These are phyloP conservation scores for Citrus cavaleriei DNA, from an alignment of 345 rosid genomes.

Conservation along the genomic window DNA sequence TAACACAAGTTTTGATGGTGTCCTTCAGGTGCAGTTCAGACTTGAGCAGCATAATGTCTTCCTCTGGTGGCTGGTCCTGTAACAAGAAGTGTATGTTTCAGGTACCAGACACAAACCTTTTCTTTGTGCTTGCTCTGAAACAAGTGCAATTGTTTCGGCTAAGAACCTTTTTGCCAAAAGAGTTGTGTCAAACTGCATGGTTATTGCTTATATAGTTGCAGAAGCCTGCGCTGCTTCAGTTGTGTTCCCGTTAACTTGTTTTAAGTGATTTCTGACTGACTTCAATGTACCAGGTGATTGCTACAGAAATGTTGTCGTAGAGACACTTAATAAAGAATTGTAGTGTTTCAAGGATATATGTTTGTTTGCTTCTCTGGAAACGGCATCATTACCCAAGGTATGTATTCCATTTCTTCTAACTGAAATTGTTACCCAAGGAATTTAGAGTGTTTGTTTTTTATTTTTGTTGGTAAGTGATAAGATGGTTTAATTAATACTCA, in stretches of 20 bases:
- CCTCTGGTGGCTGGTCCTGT: not conserved
- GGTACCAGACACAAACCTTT: not conserved
- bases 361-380: not conserved
- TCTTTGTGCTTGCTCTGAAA: not conserved
- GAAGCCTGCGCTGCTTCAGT: not conserved
- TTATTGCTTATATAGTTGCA: not conserved
- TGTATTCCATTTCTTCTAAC: not conserved
- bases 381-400: not conserved
- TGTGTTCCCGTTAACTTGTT: not conserved
- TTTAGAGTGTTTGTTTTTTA: not conserved
- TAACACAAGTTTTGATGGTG: conserved; percentile 1
- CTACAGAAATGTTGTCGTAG: not conserved
- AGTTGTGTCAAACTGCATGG: no score
- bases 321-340: not conserved
- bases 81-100: not conserved
- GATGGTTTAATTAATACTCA: not conserved
- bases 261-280: not conserved
- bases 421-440: not conserved
- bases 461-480: no score
- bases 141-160: not conserved
- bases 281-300: not conserved
- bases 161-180: not conserved
- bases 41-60: not conserved
- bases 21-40: not conserved
- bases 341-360: not conserved